phyloP scores from a whole-genome alignment of 805 yeast species.

The Pichia cabralensis region DNA sequence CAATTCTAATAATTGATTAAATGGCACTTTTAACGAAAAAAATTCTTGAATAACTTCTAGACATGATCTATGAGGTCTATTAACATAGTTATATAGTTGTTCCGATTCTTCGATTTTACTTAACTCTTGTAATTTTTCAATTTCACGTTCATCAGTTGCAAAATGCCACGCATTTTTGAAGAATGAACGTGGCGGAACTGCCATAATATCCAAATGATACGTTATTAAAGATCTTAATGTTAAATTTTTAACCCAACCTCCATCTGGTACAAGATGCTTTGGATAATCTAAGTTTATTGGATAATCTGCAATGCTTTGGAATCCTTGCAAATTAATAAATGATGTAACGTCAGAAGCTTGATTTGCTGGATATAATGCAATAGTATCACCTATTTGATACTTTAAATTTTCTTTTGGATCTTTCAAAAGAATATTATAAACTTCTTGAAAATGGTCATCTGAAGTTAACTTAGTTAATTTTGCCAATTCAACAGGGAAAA shows the following conservation, averaged over 20 bases:
- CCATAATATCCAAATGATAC: conserved; percentile 71
- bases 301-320: conserved; percentile 64
- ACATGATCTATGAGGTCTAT: conserved; percentile 82
- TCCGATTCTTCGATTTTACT: conserved; percentile 62
- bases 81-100: conserved; percentile 84
- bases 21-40: conserved; percentile 62
- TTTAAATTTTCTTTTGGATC: conserved; percentile 18
- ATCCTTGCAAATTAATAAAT: conserved; percentile 59
- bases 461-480: conserved; percentile 56
- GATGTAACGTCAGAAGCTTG: conserved; percentile 50
- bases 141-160: conserved; percentile 63
- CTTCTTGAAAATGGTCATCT: conserved; percentile 80
- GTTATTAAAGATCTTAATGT: conserved; percentile 67
- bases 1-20: conserved; percentile 64
- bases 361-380: conserved; percentile 69
- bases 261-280: conserved; percentile 32
- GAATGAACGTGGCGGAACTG: conserved; percentile 79
- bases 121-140: conserved; percentile 68
- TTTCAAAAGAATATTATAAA: conserved; percentile 48
- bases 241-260: conserved; percentile 49
- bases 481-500: conserved; percentile 34
- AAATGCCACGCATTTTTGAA: conserved; percentile 70
- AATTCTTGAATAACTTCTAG: conserved; percentile 80
- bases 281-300: conserved; percentile 29
- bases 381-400: conserved; percentile 73